Evolutionary conservation across 129 eudicot genomes (phyloP), one percentile per base, ranked within the genome.

Genomic region (Flaveria linearis): DNA sequence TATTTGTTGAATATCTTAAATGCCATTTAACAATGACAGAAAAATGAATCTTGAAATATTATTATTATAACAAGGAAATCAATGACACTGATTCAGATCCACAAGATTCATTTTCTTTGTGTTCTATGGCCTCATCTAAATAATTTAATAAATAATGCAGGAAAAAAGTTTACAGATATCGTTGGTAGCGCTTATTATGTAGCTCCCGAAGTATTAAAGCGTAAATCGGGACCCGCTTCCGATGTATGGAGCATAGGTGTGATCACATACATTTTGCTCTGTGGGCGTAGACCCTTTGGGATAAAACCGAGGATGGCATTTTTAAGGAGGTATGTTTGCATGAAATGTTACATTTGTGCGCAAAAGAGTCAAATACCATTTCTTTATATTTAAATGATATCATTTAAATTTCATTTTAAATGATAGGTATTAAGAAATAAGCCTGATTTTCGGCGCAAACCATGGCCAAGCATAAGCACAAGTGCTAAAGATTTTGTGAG

Each of bases 221-320:
- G 97, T 5, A 91, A 84, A 82, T 94, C 98, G 7, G 98, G 98
- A 15, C 97, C 97, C 0, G 96, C 89, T 67, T 94, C 98, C 14
- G 98, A 94, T 86, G 98, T 86, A 22, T 94, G 98, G 98, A 94
- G 98, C 81, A 94, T 94, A 75, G 97, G 98, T 72, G 98, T 94
- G 60, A 94, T 91, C 39, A 94, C 97, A 15, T 94, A 91, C 82
- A 94, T 94, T 79, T 67, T 94, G 76, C 93, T 94, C 5, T 94
- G 96, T 82, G 97, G 98, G 45, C 88, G 98, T 58, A 88, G 98
- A 25, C 98, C 98, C 41, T 94, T 77, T 94, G 98, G 98, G 96
- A 94, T 84, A 91, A 91, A 86, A 91, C 98, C 3, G 98, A 94
- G 84, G 96, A 91, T 71, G 97, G 98, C 25, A 94, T 94, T 78